A percentile compares a stretch with the other conserved stretches of the same genome.
phyloP scores from a whole-genome alignment of 768 basidiomycete genomes.

The Auricularia heimuer region DNA sequence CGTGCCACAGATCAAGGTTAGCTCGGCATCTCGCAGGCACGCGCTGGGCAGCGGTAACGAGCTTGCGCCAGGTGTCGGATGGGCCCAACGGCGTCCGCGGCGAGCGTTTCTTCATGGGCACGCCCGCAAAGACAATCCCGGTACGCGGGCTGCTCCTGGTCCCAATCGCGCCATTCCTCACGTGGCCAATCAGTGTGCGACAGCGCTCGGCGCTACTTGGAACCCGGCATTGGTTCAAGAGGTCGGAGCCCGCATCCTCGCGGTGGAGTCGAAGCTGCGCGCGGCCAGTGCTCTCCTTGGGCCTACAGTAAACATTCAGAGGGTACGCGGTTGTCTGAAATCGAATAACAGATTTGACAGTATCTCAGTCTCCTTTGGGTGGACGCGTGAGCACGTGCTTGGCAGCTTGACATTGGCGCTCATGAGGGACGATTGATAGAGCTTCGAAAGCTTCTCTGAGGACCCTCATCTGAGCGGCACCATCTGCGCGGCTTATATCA shows the following conservation, averaged over 20 bases:
- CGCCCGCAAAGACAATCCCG: conserved; percentile 70
- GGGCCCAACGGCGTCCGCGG: conserved; percentile 71
- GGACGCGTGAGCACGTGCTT: conserved; percentile 39
- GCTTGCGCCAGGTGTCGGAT: conserved; percentile 49
- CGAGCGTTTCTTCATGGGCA: conserved; percentile 71
- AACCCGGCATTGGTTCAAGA: conserved; percentile 54
- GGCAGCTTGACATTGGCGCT: conserved; percentile 1
- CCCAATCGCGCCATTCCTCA: neutral
- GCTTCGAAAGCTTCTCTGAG: conserved; percentile 73
- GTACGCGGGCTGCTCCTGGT: conserved; percentile 23
- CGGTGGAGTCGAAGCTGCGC: conserved; percentile 59
- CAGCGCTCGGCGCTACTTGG: conserved; percentile 68
- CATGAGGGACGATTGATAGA: conserved; percentile 26
- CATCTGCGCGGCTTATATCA: conserved; percentile 63
- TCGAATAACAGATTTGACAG: neutral
- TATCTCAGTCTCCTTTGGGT: conserved; percentile 51
- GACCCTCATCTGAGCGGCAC: conserved; percentile 66
- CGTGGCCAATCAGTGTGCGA: conserved; percentile 38
- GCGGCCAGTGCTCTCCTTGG: conserved; percentile 63
- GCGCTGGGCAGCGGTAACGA: neutral
- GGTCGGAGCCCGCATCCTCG: conserved; percentile 55
- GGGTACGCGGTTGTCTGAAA: conserved; percentile 31
- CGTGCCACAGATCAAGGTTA: conserved; percentile 60
- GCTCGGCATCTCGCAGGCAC: conserved; percentile 3
- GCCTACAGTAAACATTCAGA: conserved; percentile 79